These are phyloP conservation scores for Penicillium paxilli DNA, from an alignment of 495 filamentous ascomycete genomes.

Conservation along the genomic window DNA sequence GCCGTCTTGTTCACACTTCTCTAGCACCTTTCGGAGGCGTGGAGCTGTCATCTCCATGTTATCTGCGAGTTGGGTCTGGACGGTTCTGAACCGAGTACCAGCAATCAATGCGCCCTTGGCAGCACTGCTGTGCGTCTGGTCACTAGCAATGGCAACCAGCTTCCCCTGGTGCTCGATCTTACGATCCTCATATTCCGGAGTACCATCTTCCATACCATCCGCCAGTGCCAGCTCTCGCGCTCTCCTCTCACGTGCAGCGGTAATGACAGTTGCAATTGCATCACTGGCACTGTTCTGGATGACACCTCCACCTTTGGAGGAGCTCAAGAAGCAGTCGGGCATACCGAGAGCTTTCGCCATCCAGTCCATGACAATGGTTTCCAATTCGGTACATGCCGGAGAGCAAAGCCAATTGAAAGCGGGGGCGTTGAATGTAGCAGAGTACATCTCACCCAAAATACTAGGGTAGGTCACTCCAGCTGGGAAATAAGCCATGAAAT, in stretches of 20 bases:
- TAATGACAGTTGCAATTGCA: conserved; percentile 81
- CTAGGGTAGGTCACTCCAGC: conserved; percentile 79
- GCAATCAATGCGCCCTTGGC: conserved; percentile 87
- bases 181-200: conserved; percentile 50
- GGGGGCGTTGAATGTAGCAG: conserved; percentile 80
- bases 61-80: conserved; percentile 59
- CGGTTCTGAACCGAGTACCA: conserved; percentile 72
- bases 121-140: conserved; percentile 77
- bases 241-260: conserved; percentile 81
- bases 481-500: conserved; percentile 97
- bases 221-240: conserved; percentile 56
- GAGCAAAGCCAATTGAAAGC: conserved; percentile 98
- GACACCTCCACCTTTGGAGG: conserved; percentile 81
- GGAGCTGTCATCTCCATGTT: conserved; percentile 71
- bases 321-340: conserved; percentile 75
- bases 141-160: conserved; percentile 80
- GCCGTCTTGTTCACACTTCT: conserved; percentile 60
- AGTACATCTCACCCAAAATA: conserved; percentile 93
- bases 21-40: conserved; percentile 58
- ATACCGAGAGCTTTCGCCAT: conserved; percentile 72
- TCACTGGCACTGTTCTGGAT: conserved; percentile 95
- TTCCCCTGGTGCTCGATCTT: conserved; percentile 64
- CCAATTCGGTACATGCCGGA: conserved; percentile 92
- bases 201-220: conserved; percentile 51
- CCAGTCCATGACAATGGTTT: conserved; percentile 95